These are phyloP conservation scores for Ceratobasidium sp. DNA, from an alignment of 1,284 basidiomycete species.

Conservation along the genomic window DNA sequence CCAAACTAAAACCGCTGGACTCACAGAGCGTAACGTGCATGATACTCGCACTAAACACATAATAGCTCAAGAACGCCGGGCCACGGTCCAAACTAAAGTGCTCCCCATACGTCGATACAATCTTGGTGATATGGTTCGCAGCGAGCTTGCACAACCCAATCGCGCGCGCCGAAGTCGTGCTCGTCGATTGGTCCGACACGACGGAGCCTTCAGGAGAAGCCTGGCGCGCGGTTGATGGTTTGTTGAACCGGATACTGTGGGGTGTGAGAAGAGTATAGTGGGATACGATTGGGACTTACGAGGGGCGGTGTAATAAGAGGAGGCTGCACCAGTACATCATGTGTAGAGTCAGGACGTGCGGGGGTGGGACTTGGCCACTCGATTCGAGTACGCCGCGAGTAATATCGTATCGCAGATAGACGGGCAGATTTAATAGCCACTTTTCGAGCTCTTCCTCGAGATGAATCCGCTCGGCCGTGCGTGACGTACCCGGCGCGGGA, in stretches of 20 bases:
- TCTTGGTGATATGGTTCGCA: conserved; percentile 74
- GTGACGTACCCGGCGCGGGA: conserved; percentile 57
- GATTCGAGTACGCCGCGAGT: conserved; percentile 22
- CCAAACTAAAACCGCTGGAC: conserved; percentile 41
- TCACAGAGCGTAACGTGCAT: conserved; percentile 74
- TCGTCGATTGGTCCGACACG: conserved; percentile 18
- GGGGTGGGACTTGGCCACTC: conserved; percentile 52
- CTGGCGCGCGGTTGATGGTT: not conserved
- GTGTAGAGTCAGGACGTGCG: conserved; percentile 76
- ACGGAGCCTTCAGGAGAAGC: conserved; percentile 11
- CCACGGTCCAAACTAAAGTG: conserved; percentile 67
- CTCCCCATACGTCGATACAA: conserved; percentile 66
- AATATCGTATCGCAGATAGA: conserved; percentile 60
- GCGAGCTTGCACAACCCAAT: conserved; percentile 75
- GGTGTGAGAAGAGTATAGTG: not conserved
- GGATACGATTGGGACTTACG: conserved; percentile 58
- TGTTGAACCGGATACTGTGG: conserved; percentile 17
- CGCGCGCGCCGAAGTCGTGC: conserved; percentile 55
- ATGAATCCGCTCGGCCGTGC: conserved; percentile 62
- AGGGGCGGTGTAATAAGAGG: conserved; percentile 79
- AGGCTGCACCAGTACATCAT: conserved; percentile 88
- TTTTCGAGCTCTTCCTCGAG: conserved; percentile 74
- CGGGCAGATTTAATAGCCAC: conserved; percentile 78
- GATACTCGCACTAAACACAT: conserved; percentile 80
- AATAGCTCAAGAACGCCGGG: conserved; percentile 79